phyloP scores from a whole-genome alignment of 2,329 filamentous ascomycete species.

The Beauveria medogensis region DNA sequence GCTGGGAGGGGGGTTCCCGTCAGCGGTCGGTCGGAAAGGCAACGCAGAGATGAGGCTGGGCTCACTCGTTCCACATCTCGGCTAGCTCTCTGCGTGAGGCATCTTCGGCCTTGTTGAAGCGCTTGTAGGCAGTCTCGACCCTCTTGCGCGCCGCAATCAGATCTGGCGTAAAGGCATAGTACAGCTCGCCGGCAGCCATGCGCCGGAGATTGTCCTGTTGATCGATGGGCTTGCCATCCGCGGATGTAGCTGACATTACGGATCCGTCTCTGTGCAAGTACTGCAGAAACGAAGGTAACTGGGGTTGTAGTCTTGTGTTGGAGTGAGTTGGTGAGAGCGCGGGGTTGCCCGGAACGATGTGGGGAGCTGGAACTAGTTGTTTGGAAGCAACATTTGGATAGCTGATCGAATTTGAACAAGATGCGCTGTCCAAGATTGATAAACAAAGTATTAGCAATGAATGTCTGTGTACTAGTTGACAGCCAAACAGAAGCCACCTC shows the following conservation, averaged over 20 bases:
- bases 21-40: background rate
- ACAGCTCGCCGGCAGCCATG: slow-evolving; percentile 61
- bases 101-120: slow-evolving; percentile 55
- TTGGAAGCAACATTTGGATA: too few relatives aligned
- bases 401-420: too few relatives aligned
- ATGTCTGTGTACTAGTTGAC: too few relatives aligned
- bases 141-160: slow-evolving; percentile 52
- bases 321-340: too few relatives aligned
- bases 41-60: slow-evolving; percentile 12
- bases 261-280: background rate
- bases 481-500: too few relatives aligned
- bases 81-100: slow-evolving; percentile 51
- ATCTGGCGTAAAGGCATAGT: slow-evolving; percentile 62
- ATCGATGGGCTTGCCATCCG: slow-evolving; percentile 7
- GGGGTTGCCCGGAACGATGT: too few relatives aligned
- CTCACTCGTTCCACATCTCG: slow-evolving; percentile 64
- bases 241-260: slow-evolving; percentile 4
- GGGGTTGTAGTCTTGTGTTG: too few relatives aligned
- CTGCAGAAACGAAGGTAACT: too few relatives aligned
- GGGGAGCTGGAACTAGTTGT: too few relatives aligned
- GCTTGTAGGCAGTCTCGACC: slow-evolving; percentile 50
- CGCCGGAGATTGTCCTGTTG: slow-evolving; percentile 37
- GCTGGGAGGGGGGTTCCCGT: slow-evolving; percentile 29
- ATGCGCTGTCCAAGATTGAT: too few relatives aligned
- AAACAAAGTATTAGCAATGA: too few relatives aligned